Evolutionary conservation across 495 filamentous ascomycete species (phyloP).

Genomic region (Neurospora sp.): DNA sequence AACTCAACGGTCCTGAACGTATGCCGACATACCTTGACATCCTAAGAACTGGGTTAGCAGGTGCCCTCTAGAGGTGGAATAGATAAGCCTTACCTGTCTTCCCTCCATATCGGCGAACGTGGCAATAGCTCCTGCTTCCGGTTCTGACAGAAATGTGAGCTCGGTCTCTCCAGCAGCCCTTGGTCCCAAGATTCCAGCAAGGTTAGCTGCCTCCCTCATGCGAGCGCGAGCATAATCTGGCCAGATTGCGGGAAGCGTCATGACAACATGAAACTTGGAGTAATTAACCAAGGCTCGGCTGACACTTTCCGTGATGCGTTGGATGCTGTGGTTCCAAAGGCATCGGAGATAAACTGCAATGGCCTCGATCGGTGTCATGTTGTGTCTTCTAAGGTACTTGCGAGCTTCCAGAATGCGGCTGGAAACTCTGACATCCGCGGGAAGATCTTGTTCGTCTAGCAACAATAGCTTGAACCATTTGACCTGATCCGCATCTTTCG

Average conservation of each 20-base stretch:
- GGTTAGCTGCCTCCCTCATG: constrained; percentile 10
- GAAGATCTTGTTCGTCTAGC: constrained; percentile 15
- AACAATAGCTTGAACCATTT: constrained; percentile 27
- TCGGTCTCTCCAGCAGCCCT: constrained; percentile 4
- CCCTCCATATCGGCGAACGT: constrained; percentile 8
- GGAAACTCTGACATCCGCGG: constrained; percentile 1
- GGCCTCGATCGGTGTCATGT: constrained; percentile 9
- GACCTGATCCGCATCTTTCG: constrained; percentile 4
- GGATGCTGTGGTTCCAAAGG: constrained; percentile 15
- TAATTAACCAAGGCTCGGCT: neutral
- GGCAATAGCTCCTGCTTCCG: constrained; percentile 18
- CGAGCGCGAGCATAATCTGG: constrained; percentile 7
- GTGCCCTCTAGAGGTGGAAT: too few relatives aligned
- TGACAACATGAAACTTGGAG: constrained; percentile 13
- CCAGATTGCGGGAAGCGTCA: constrained; percentile 24
- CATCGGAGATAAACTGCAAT: constrained; percentile 15
- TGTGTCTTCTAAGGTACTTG: neutral
- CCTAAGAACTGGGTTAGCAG: neutral
- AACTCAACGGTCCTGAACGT: too few relatives aligned
- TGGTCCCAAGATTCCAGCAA: constrained; percentile 12
- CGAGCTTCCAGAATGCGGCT: constrained; percentile 5
- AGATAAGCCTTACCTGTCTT: neutral
- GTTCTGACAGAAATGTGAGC: constrained; percentile 15
- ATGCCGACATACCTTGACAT: neutral
- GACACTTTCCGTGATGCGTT: constrained; percentile 4